Conservation (phyloP, 2,329 filamentous ascomycete species). For the Xylaria digitata region DNA sequence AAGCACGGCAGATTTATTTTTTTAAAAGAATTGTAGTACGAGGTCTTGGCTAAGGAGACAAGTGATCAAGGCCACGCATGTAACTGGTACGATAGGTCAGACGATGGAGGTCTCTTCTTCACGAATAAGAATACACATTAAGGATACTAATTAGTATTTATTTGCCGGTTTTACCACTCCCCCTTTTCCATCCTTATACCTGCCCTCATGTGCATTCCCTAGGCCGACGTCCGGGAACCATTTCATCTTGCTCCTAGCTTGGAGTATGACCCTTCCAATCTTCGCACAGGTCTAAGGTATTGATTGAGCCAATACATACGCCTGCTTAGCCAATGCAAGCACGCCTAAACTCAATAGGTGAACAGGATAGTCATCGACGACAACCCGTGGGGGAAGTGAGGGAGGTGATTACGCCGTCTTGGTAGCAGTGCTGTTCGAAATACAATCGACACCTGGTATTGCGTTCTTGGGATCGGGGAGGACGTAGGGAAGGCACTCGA, state of each 20-base stretch:
- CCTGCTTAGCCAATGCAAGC: not conserved
- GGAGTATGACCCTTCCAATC: not conserved
- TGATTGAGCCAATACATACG: not conserved
- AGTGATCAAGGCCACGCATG: not conserved
- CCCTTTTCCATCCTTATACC: not conserved
- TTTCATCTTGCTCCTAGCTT: not conserved
- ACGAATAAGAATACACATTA: conserved; percentile 25
- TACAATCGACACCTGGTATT: not conserved
- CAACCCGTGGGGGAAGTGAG: too few species aligned
- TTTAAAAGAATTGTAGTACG: not conserved
- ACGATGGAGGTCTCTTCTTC: conserved; percentile 7
- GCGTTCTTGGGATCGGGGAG: too few species aligned
- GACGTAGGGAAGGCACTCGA: conserved; percentile 29
- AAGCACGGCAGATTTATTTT: too few species aligned
- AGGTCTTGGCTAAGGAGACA: not conserved
- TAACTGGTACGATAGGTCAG: not conserved
- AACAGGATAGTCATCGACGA: not conserved
- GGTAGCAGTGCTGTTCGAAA: not conserved
- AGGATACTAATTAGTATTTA: conserved; percentile 20
- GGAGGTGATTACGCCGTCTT: not conserved
- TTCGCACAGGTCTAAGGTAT: not conserved
- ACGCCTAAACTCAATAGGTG: not conserved
- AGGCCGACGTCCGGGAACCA: not conserved
- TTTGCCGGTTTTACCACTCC: conserved; percentile 8
- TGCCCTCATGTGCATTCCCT: not conserved